Evolutionary conservation across 1,284 basidiomycete species (phyloP), one percentile per base, ranked within the genome.

Genomic region (Mrakiaceae sp.): DNA sequence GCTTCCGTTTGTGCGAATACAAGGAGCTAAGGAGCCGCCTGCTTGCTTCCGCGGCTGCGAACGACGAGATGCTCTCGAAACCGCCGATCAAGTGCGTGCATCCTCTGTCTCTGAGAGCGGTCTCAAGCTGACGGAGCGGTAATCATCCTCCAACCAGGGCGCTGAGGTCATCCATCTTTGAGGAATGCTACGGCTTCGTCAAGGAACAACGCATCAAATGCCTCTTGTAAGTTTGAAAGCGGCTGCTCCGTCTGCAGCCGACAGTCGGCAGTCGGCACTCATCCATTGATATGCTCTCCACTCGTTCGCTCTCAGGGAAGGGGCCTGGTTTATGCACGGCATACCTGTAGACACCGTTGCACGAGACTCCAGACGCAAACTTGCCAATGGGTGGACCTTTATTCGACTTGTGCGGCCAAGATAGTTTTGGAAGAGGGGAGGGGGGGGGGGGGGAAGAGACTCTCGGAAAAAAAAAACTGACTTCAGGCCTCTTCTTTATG

Each of bases 291-390:
- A 27, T 27, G 27, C 27, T 27, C 27, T 27, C 27, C 27, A 27
- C 27, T 27, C 27, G 27, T 27, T 9, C 39, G 2, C 6, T 10
- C 40, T 11, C 47, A 63, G 62, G 7, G 55, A 66, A 47, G 64
- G 64, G 7, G 56, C 60, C 3, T 66, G 64, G 64, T 66, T 66
- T 56, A 66, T 58, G 51, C 58, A 58, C 47, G 64, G 64, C 4
- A 54, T 60, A 12, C 55, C 57, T 12, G 50, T 62, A 27, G 43
- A 11, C 3, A 9, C 60, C 3, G 53, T 60, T 47, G 5, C 60
- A 6, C 59, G 59, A 12, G 47, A 46, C 11, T 39, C 55, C 0
- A 46, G 54, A 27, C 54, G 60, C 4, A 62, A 53, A 40, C 48
- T 56, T 3, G 55, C 60, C n/a, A 46, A 54, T 16, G 64, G 64